Percentiles rank a stretch among this genome's conserved stretches.
Conservation (phyloP, 768 basidiomycete species). For the Boletus reticuloceps region DNA sequence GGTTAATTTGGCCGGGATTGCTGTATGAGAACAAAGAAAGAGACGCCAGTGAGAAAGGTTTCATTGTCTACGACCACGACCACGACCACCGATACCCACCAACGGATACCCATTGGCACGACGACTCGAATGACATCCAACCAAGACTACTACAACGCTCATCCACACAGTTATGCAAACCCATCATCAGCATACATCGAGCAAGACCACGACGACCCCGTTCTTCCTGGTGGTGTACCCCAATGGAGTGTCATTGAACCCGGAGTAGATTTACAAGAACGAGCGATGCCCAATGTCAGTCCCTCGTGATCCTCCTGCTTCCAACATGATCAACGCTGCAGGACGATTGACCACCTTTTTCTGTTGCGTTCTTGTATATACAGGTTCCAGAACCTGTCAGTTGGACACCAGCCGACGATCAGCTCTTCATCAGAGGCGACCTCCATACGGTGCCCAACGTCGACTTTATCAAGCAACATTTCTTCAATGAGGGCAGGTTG, state of each 20-base stretch:
- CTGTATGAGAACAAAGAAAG: constrained; percentile 1
- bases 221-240: constrained; percentile 21
- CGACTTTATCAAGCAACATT: constrained; percentile 82
- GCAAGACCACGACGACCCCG: constrained; percentile 30
- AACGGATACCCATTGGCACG: constrained; percentile 14
- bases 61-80: neutral
- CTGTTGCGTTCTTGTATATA: constrained; percentile 9
- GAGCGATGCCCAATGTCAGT: constrained; percentile 34
- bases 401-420: constrained; percentile 64
- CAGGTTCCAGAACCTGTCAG: constrained; percentile 72
- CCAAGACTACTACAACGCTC: constrained; percentile 23
- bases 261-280: constrained; percentile 27
- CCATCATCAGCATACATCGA: constrained; percentile 10
- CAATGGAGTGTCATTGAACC: constrained; percentile 20
- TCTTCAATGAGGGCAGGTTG: constrained; percentile 81
- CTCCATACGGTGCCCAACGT: constrained; percentile 62
- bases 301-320: constrained; percentile 12
- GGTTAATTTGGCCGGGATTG: no score
- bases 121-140: constrained; percentile 22
- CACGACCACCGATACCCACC: constrained; percentile 16
- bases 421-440: constrained; percentile 56
- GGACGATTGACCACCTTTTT: constrained; percentile 25
- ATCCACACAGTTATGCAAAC: constrained; percentile 14
- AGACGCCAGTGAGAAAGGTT: no score
- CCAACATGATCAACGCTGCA: constrained; percentile 11